Base-by-base conservation (phyloP, 495 filamentous ascomycete genomes). In the Cudoniella acicularis region DNA sequence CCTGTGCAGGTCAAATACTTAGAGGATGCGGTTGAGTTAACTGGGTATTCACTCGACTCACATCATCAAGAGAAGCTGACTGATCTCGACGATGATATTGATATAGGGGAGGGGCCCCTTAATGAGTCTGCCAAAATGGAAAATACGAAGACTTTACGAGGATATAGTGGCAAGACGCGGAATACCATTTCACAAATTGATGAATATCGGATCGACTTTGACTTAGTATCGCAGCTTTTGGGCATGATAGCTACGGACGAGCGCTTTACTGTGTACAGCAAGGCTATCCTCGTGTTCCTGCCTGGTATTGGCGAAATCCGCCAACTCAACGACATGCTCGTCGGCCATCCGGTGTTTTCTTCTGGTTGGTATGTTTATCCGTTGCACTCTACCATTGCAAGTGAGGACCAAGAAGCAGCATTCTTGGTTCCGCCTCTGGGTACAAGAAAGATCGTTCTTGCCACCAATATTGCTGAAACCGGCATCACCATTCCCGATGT, bases 401-500 rank as follows among this genome's bases (percentile, higher is more conserved):
- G 86, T 54, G 94, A 97, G 64, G 92, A 97, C 22, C 94, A 97
- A 73, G 92, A 97, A 71, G 83, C 85, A 46, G 94, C 92, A 1
- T 97, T 98, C 67, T 75, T 87, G 1, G 75, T 96, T 2, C 93
- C 94, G 9, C 92, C 91, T 0, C 78, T 79, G 16, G 93, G 90
- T 6, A 78, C 83, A 42, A 79, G 91, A 55, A 98, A 97, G 74
- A 94, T 97, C 59, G 92, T 97, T 2, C 81, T 96, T 47, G 90
- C 93, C 3, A 98, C 93, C 9, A 98, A 98, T 67, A 97, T 98
- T 66, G 93, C 93, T 21, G 93, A 98, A 67, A 98, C 93, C 0
- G 92, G 92, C 73, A 96, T 98, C 65, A 98, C 93, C 0, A 98
- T 98, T 63, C 93, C 93, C 1, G 93, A 97, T 70, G 86, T 98